Evolutionary conservation across 495 filamentous ascomycete genomes (phyloP).

Genomic region (Penicillium steckii): DNA sequence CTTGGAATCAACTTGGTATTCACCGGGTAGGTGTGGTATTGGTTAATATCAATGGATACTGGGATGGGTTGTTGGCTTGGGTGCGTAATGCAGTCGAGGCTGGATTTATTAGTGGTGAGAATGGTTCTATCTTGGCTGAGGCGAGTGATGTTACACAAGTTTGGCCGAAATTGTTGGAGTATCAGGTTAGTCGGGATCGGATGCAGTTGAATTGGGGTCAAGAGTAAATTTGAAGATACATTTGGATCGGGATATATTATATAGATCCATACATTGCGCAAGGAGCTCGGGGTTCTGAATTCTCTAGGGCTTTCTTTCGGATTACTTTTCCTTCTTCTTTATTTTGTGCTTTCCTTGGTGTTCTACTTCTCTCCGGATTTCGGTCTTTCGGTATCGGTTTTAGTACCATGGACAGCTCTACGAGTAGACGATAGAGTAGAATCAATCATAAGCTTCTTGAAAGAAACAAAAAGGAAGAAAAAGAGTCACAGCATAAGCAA

Average conservation of each 20-base stretch:
- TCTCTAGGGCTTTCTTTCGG: not conserved
- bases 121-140: slow-evolving; percentile 74
- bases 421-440: not conserved
- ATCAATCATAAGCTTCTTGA: slow-evolving; percentile 3
- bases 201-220: slow-evolving; percentile 81
- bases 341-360: not conserved
- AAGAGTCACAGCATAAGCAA: slow-evolving; percentile 23
- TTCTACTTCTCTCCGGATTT: not conserved
- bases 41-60: slow-evolving; percentile 86
- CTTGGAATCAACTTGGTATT: slow-evolving; percentile 97
- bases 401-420: not conserved
- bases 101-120: slow-evolving; percentile 70
- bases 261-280: not conserved
- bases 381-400: not conserved
- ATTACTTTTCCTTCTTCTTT: not conserved
- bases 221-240: slow-evolving; percentile 41
- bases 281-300: not conserved
- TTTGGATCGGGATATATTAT: not conserved
- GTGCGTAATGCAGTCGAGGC: slow-evolving; percentile 71
- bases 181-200: slow-evolving; percentile 68
- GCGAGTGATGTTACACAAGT: slow-evolving; percentile 71
- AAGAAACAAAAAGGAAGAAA: slow-evolving; percentile 7
- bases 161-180: slow-evolving; percentile 65
- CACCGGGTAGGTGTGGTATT: slow-evolving; percentile 78
- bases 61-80: slow-evolving; percentile 83